A percentile compares a stretch with the other conserved stretches of the same genome.
Evolutionary conservation across 2,329 filamentous ascomycete species (phyloP).

Genomic region (Diplodia corticola): DNA sequence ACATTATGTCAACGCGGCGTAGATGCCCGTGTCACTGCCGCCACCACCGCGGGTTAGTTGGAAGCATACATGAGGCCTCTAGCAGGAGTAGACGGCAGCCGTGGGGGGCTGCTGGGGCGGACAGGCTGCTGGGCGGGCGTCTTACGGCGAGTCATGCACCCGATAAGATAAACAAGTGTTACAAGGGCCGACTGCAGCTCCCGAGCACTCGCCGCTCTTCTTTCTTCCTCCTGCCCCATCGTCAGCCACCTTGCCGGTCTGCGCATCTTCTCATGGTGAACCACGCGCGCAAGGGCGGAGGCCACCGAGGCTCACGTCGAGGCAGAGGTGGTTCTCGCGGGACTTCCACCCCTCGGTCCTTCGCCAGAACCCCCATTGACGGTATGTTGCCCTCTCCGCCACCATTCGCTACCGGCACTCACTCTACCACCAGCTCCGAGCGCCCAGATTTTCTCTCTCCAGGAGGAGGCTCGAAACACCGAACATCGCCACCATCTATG

Average conservation of each 20-base stretch:
- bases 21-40: not conserved
- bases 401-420: not conserved
- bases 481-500: slow-evolving; percentile 51
- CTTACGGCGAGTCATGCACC: not conserved
- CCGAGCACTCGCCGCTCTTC: slow-evolving; percentile 13
- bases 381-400: slow-evolving; percentile 4
- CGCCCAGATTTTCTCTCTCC: slow-evolving; percentile 46
- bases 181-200: not conserved
- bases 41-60: not conserved
- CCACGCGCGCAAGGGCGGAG: slow-evolving; percentile 14
- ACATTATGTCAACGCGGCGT: not conserved
- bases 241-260: not conserved
- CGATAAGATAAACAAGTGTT: slow-evolving; percentile 10
- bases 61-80: not conserved
- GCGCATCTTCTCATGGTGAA: slow-evolving; percentile 8
- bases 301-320: not conserved
- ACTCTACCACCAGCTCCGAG: not conserved
- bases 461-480: slow-evolving; percentile 61
- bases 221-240: not conserved
- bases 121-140: not conserved
- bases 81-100: not conserved
- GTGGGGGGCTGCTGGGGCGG: not conserved
- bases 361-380: not conserved
- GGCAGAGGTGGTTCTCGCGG: not conserved
- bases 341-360: not conserved